Percentiles rank a stretch among this genome's conserved stretches.
Evolutionary conservation across 805 yeast genomes (phyloP).

Genomic region (Yamadazyma akitaensis): DNA sequence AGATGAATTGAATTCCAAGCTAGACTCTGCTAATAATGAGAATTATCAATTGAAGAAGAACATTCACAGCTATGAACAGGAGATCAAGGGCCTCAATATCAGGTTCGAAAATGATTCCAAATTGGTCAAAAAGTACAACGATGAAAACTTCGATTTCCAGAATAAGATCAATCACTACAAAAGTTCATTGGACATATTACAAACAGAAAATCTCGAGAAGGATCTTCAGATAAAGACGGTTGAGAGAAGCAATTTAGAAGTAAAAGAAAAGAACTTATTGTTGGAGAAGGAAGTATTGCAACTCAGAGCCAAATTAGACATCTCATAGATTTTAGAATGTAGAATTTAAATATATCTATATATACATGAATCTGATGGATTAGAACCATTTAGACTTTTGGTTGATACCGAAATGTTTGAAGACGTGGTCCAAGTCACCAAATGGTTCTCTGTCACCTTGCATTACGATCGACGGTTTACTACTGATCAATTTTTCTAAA

Average conservation of each 20-base stretch:
- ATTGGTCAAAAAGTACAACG: constrained; percentile 51
- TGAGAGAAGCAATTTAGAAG: constrained; percentile 54
- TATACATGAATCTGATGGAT: neutral
- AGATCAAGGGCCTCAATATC: constrained; percentile 50
- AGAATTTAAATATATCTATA: constrained; percentile 2
- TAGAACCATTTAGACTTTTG: constrained; percentile 12
- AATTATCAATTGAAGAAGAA: constrained; percentile 53
- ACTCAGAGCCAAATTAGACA: constrained; percentile 39
- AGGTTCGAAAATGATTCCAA: constrained; percentile 50
- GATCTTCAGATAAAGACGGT: constrained; percentile 43
- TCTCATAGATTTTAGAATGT: constrained; percentile 6
- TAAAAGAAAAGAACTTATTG: constrained; percentile 49
- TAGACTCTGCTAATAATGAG: constrained; percentile 45
- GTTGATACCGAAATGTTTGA: constrained; percentile 75
- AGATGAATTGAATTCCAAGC: constrained; percentile 47
- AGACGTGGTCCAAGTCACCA: constrained; percentile 73
- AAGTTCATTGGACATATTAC: constrained; percentile 37
- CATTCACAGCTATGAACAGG: constrained; percentile 48
- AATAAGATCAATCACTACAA: constrained; percentile 44
- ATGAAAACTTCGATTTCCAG: constrained; percentile 56
- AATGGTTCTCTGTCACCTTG: constrained; percentile 84
- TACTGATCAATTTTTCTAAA: constrained; percentile 72
- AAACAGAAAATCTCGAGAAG: constrained; percentile 39
- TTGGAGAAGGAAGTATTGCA: constrained; percentile 57
- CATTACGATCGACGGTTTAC: constrained; percentile 81